Conservation (phyloP, 2,329 filamentous ascomycete species). For the Byssothecium circinans region DNA sequence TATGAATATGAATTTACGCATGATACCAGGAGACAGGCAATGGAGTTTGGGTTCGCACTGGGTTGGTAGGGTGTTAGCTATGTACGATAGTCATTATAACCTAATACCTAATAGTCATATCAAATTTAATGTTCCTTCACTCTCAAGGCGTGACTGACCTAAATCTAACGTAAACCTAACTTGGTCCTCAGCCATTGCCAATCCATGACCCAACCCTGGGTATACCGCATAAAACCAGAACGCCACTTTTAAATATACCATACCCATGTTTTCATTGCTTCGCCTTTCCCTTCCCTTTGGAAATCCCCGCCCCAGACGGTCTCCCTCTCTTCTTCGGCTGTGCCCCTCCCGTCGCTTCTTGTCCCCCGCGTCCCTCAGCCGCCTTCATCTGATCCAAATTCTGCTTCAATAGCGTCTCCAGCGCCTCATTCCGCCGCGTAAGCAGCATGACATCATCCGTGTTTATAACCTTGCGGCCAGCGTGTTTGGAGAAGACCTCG, state of each 20-base stretch:
- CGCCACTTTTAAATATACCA: neutral
- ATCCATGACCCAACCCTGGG: too few species aligned
- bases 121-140: neutral
- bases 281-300: constrained; percentile 26
- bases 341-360: constrained; percentile 6
- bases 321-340: constrained; percentile 24
- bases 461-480: constrained; percentile 75
- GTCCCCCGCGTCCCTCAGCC: constrained; percentile 31
- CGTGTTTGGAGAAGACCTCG: constrained; percentile 67
- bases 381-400: constrained; percentile 59
- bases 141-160: too few species aligned
- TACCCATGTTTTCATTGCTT: constrained; percentile 1
- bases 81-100: constrained; percentile 16
- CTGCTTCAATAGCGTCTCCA: constrained; percentile 73
- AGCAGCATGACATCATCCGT: constrained; percentile 87
- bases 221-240: neutral
- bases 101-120: constrained; percentile 12
- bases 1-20: constrained; percentile 19
- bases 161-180: too few species aligned
- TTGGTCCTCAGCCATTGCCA: too few species aligned
- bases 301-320: constrained; percentile 11
- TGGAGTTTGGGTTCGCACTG: constrained; percentile 8
- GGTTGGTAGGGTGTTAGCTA: neutral
- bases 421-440: constrained; percentile 80
- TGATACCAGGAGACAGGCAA: constrained; percentile 25